Conservation (phyloP, 129 eudicot genomes). For the Artemisia argyi region DNA sequence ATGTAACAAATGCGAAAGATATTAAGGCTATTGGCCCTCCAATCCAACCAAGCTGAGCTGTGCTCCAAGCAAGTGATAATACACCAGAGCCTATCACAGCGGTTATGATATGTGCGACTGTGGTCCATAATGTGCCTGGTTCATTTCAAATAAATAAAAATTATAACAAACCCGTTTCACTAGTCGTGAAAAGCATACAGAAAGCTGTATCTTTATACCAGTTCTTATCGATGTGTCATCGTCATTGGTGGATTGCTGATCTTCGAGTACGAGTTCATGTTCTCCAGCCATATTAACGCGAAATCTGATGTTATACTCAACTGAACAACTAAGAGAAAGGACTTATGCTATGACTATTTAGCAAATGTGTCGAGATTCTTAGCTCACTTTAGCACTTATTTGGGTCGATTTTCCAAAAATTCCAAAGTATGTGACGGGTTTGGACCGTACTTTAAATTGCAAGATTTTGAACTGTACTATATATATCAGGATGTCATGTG, state of each 20-base stretch:
- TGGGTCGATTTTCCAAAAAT: background rate
- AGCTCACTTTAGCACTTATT: slow-evolving; percentile 8
- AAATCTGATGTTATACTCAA: background rate
- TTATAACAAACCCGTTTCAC: background rate
- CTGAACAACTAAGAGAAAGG: background rate
- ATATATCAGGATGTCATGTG: too few relatives aligned
- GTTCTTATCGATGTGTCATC: slow-evolving; percentile 37
- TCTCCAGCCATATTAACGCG: slow-evolving; percentile 25
- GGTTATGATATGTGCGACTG: slow-evolving; percentile 58
- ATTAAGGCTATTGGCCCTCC: slow-evolving; percentile 49
- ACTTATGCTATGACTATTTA: slow-evolving; percentile 13
- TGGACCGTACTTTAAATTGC: too few relatives aligned
- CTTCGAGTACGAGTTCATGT: background rate
- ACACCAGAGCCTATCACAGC: slow-evolving; percentile 29
- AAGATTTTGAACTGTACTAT: too few relatives aligned
- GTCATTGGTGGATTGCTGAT: background rate
- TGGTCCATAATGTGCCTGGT: slow-evolving; percentile 57
- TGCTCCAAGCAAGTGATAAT: too few relatives aligned
- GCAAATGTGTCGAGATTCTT: slow-evolving; percentile 12
- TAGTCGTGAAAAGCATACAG: background rate
- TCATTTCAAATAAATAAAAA: background rate
- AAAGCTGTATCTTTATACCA: slow-evolving; percentile 4
- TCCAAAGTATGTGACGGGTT: too few relatives aligned
- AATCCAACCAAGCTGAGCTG: slow-evolving; percentile 32
- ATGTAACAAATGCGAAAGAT: slow-evolving; percentile 45